Evolutionary conservation across 1,284 basidiomycete genomes (phyloP), one percentile per base, ranked within the genome.

Genomic region (Abortiporus biennis): DNA sequence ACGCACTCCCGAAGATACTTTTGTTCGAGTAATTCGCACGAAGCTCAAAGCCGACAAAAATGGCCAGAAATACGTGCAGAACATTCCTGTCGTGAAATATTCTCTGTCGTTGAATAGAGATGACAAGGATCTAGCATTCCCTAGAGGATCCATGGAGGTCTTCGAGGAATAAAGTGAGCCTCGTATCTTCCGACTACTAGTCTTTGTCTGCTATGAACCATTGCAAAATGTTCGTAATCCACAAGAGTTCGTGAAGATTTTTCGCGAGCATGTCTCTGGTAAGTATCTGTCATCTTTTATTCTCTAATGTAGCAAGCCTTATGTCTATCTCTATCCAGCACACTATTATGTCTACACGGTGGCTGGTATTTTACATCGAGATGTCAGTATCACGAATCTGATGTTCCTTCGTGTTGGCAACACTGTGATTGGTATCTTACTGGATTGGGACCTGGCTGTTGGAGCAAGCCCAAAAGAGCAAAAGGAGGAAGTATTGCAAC

Each of bases 331-430:
- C 13, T 32, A 17, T 4, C 11, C 20, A 30, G 25, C 32, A 21
- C 40, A 42, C 25, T 33, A 24, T 34, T 34, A 15, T 3, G 40
- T 30, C 9, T 42, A 21, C 17, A 21, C 42, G 34, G 29, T 23
- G 6, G 22, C 33, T 27, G 25, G 32, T 12, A 46, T 46, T 23
- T 37, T 50, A 6, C 57, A 62, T 44, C 48, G 55, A 21, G 59
- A 62, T 40, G 44, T 59, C 24, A 61, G 54, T 38, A 50, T 49
- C 17, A 51, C 41, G 19, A 62, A 61, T 42, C 40, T 63, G 21
- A 62, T 63, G 58, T 49, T 53, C 36, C 27, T 25, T 21, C 19
- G 19, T 6, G 34, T 25, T 5, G 38, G 29, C 8, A 31, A 23
- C 2, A n/a, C n/a, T n/a, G 37, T 39, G 2, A 16, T 40, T 17